Conservation (phyloP, 352 stramenopile species). For the Phytophthora fragariaefolia region DNA sequence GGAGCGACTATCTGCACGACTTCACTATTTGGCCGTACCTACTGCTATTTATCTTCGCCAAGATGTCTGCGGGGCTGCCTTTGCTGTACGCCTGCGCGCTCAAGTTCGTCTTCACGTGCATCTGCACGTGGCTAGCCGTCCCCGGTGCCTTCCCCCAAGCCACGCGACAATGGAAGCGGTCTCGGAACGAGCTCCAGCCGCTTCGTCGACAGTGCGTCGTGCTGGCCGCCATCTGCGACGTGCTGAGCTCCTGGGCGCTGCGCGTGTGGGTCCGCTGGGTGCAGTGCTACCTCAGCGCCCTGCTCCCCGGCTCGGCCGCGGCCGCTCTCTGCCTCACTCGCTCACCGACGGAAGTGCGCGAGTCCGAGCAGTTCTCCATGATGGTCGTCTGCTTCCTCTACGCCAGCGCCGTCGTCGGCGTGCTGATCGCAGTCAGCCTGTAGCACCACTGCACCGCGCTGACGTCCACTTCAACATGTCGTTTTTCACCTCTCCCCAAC, state of each 20-base stretch:
- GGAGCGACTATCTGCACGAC: slow-evolving; percentile 73
- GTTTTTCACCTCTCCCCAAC: background rate
- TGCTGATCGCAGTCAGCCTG: slow-evolving; percentile 75
- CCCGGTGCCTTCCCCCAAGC: slow-evolving; percentile 62
- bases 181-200: slow-evolving; percentile 46
- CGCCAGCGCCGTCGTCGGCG: slow-evolving; percentile 58
- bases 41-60: slow-evolving; percentile 60
- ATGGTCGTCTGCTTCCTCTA: slow-evolving; percentile 62
- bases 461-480: slow-evolving; percentile 1
- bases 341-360: slow-evolving; percentile 54
- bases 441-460: too few species aligned
- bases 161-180: slow-evolving; percentile 59
- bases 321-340: slow-evolving; percentile 44
- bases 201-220: slow-evolving; percentile 61
- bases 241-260: slow-evolving; percentile 66
- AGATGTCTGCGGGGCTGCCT: slow-evolving; percentile 42
- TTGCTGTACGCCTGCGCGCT: slow-evolving; percentile 58
- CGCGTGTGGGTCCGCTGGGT: slow-evolving; percentile 66
- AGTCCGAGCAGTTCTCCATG: slow-evolving; percentile 69
- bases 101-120: slow-evolving; percentile 79
- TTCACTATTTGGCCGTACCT: slow-evolving; percentile 81
- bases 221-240: slow-evolving; percentile 58
- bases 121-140: slow-evolving; percentile 71
- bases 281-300: slow-evolving; percentile 50
- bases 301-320: slow-evolving; percentile 32